Base-by-base conservation (phyloP, 1,284 basidiomycete species). In the Apiotrichum laibachii region DNA sequence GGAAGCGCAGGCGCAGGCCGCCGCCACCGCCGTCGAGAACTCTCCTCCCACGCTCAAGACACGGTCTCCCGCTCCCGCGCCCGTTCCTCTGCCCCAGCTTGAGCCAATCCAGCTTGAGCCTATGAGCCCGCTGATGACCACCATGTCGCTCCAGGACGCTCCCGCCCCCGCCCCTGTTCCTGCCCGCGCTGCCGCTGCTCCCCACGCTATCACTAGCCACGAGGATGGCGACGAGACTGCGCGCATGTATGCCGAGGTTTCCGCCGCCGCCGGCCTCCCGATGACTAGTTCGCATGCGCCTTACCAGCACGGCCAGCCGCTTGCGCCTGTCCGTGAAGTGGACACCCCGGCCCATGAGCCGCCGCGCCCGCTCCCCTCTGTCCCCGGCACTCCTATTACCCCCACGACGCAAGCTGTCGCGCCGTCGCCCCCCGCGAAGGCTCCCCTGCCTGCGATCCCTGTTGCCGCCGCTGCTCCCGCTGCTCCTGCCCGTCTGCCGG, bases 301-400 rank as follows among this genome's bases (percentile, higher is more conserved):
- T 10, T 78, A 76, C 60, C 61, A 70, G 44, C 76, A 78, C 57
- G 76, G 76, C 51, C 69, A 66, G 53, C 76, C 76, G 1, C 67
- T 78, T 1, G 69, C 73, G 7, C 72, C 75, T 5, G 55, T 78
- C 19, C 42, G 42, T 16, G 76, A 78, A 61, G 70, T 76, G 5
- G 61, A 67, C 5, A 77, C 76, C 18, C 67, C 67, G 12, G 42
- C 50, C 42, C 50, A 47, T 55, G 47, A 49, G 15, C 19, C 33
- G 16, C 18, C 34, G n/a, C 58, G 55, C 47, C 53, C 53, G 13
- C 55, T 55, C 33, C 61, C 50, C 46, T 12, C 37, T 6, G 34
- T 50, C 6, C 56, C 50, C 5, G 26, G 12, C 49, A 45, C 50
- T 43, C 47, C 53, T 12, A 50, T 44, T 6, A 45, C 50, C n/a